A percentile compares a stretch with the other conserved stretches of the same genome.
These are phyloP conservation scores for Kodamaea kaohsiungensis DNA, from an alignment of 805 yeast species.

Conservation along the genomic window DNA sequence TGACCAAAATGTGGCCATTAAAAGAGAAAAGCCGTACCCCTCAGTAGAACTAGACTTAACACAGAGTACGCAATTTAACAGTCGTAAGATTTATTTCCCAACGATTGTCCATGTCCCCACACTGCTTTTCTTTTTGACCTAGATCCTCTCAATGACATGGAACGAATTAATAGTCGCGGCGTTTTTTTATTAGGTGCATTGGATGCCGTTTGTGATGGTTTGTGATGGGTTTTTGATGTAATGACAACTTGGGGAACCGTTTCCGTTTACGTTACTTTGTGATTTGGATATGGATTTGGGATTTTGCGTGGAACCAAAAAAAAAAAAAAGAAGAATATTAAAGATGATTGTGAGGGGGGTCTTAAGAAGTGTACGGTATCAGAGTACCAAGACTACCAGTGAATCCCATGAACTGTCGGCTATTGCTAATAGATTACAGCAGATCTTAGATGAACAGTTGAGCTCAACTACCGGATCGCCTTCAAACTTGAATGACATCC, in stretches of 20 bases:
- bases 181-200: background rate
- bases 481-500: constrained; percentile 9
- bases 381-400: background rate
- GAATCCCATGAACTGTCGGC: constrained; percentile 22
- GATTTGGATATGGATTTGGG: too few species aligned
- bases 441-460: constrained; percentile 25
- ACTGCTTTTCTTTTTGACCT: background rate
- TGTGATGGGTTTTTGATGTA: too few species aligned
- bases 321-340: too few species aligned
- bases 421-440: constrained; percentile 31
- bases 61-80: too few species aligned
- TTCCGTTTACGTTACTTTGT: too few species aligned
- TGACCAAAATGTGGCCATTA: too few species aligned
- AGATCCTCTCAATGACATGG: background rate
- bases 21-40: too few species aligned
- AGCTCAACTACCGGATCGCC: background rate
- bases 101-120: background rate
- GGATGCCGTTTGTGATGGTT: too few species aligned
- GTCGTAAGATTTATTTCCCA: too few species aligned
- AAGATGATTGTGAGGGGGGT: background rate
- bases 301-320: too few species aligned
- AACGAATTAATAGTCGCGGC: background rate
- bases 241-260: too few species aligned
- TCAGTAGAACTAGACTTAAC: too few species aligned
- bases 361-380: background rate